phyloP scores from a whole-genome alignment of 129 eudicot species.

The Mikania micrantha region DNA sequence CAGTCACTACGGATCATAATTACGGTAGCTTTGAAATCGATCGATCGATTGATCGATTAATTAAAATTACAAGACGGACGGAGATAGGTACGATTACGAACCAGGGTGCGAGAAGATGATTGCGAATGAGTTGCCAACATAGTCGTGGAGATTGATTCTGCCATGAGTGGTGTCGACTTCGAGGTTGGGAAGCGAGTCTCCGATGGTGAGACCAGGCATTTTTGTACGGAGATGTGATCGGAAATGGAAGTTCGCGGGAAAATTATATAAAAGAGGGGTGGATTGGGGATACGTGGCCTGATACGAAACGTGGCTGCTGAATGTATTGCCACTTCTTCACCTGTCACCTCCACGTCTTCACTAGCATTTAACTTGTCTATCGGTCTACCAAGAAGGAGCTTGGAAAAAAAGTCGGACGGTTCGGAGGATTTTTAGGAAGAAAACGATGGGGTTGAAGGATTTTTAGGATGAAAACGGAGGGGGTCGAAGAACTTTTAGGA shows the following conservation, averaged over 20 bases:
- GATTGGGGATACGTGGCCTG: constrained; percentile 10
- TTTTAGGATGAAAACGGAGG: too few species aligned
- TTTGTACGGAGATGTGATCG: not conserved
- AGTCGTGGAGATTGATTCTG: constrained; percentile 63
- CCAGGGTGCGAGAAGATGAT: constrained; percentile 94
- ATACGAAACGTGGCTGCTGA: constrained; percentile 20
- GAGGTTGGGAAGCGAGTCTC: constrained; percentile 71
- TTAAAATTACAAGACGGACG: not conserved
- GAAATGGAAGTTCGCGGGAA: too few species aligned
- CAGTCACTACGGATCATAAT: too few species aligned
- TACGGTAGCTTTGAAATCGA: not conserved
- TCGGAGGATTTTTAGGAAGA: too few species aligned
- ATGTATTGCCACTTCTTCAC: constrained; percentile 14
- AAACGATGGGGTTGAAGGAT: too few species aligned
- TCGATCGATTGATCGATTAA: not conserved
- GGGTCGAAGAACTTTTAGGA: too few species aligned
- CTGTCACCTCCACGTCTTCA: not conserved
- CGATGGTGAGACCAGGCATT: constrained; percentile 95
- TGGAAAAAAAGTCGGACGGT: too few species aligned
- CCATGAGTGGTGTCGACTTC: constrained; percentile 74
- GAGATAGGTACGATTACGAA: not conserved
- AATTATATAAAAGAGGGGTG: not conserved
- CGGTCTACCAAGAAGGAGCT: too few species aligned
- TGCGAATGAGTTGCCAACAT: constrained; percentile 48
- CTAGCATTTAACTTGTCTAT: too few species aligned